A percentile compares a stretch with the other conserved stretches of the same genome.
Conservation (phyloP, 176 grass and related monocot genomes). For the Oryza officinalis region DNA sequence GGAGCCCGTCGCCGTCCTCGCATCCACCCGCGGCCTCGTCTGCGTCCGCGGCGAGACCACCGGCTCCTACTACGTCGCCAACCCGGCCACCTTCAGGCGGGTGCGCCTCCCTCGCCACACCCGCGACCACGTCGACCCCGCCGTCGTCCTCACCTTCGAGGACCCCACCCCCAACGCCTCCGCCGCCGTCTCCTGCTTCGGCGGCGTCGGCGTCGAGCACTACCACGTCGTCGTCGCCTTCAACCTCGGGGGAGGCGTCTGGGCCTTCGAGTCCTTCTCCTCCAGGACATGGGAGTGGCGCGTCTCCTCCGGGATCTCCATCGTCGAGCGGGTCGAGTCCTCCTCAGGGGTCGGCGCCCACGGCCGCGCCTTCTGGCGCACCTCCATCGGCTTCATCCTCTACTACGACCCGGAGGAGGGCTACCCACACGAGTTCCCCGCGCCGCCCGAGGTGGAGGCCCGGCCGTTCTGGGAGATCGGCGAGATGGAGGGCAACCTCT, state of each 20-base stretch:
- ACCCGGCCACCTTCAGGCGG: conserved; percentile 45
- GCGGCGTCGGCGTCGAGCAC: conserved; percentile 1
- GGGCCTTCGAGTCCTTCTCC: conserved; percentile 62
- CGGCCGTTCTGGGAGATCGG: conserved; percentile 54
- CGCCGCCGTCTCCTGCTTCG: background rate
- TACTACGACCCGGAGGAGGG: conserved; percentile 36
- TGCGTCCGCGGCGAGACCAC: conserved; percentile 39
- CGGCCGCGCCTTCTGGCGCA: conserved; percentile 70
- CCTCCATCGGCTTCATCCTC: conserved; percentile 41
- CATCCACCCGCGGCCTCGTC: conserved; percentile 63
- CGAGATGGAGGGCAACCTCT: conserved; percentile 50
- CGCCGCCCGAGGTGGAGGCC: conserved; percentile 6
- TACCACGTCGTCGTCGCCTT: conserved; percentile 55
- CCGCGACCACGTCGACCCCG: conserved; percentile 26
- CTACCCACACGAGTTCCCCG: conserved; percentile 1
- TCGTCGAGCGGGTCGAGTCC: conserved; percentile 15
- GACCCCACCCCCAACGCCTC: background rate
- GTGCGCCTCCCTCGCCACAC: conserved; percentile 19
- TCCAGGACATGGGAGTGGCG: conserved; percentile 50
- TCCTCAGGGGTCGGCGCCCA: conserved; percentile 37
- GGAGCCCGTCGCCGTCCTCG: conserved; percentile 34
- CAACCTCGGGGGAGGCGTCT: conserved; percentile 30
- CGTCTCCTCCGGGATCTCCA: background rate
- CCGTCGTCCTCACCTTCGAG: conserved; percentile 59
- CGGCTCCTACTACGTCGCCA: conserved; percentile 58